Conservation (phyloP, 768 basidiomycete genomes). For the Rossbeevera mucosa region DNA sequence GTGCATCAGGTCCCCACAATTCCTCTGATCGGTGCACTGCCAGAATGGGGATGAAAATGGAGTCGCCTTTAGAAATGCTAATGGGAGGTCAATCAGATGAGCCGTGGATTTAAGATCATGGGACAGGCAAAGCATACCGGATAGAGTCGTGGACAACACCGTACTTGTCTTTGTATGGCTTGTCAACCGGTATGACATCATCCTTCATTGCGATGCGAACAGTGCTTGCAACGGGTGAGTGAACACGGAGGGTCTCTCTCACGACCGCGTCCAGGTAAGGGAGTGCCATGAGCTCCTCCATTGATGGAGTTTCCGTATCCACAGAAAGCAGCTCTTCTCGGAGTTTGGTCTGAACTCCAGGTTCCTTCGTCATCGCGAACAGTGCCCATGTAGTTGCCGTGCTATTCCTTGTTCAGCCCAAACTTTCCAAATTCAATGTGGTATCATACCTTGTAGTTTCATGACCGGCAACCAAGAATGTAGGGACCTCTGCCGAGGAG, state of each 20-base stretch:
- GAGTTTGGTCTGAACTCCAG: slow-evolving; percentile 49
- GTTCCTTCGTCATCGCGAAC: slow-evolving; percentile 47
- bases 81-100: neutral
- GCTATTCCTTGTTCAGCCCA: slow-evolving; percentile 1
- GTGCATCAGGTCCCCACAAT: slow-evolving; percentile 62
- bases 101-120: neutral
- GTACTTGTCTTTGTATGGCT: slow-evolving; percentile 41
- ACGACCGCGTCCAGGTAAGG: slow-evolving; percentile 68
- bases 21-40: slow-evolving; percentile 46
- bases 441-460: neutral
- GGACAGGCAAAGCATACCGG: slow-evolving; percentile 21
- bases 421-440: neutral
- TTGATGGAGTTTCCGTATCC: slow-evolving; percentile 53
- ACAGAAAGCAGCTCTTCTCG: slow-evolving; percentile 53
- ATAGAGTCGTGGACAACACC: slow-evolving; percentile 41
- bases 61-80: slow-evolving; percentile 44
- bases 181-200: slow-evolving; percentile 47
- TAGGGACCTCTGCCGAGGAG: neutral
- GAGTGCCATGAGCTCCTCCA: slow-evolving; percentile 64
- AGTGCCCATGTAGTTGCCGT: slow-evolving; percentile 56
- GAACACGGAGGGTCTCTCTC: slow-evolving; percentile 54
- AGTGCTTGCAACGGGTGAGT: slow-evolving; percentile 46
- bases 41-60: slow-evolving; percentile 47
- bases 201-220: slow-evolving; percentile 46
- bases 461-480: neutral